A percentile compares a stretch with the other conserved stretches of the same genome.
phyloP scores from a whole-genome alignment of 805 yeast species.

The Hanseniaspora osmophila region DNA sequence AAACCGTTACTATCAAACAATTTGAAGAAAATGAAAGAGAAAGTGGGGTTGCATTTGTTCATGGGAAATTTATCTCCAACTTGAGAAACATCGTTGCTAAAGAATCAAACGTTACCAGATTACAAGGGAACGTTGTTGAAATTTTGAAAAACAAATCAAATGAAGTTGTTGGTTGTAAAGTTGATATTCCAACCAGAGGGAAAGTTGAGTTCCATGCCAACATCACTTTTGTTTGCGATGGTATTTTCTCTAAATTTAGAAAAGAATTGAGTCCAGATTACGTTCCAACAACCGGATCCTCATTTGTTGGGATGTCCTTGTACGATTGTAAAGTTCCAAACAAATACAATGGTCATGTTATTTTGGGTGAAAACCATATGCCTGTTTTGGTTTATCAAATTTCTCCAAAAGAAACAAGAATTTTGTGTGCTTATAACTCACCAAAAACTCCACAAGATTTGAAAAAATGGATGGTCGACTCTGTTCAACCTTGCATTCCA shows the following conservation, averaged over 20 bases:
- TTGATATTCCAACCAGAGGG: slow-evolving; percentile 31
- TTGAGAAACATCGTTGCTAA: slow-evolving; percentile 53
- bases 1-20: slow-evolving; percentile 32
- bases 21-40: slow-evolving; percentile 48
- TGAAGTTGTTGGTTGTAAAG: slow-evolving; percentile 66
- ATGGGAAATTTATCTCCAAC: slow-evolving; percentile 74
- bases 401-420: slow-evolving; percentile 68
- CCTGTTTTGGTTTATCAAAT: slow-evolving; percentile 86
- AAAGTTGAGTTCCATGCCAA: slow-evolving; percentile 38
- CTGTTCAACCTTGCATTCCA: slow-evolving; percentile 63
- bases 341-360: slow-evolving; percentile 75
- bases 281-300: slow-evolving; percentile 59
- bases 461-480: slow-evolving; percentile 40
- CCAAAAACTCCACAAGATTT: slow-evolving; percentile 59
- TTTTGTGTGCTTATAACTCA: slow-evolving; percentile 75
- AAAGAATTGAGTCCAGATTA: slow-evolving; percentile 48
- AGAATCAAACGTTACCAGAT: slow-evolving; percentile 61
- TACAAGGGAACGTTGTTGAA: slow-evolving; percentile 74
- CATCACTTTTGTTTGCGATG: slow-evolving; percentile 75
- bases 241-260: slow-evolving; percentile 86
- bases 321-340: slow-evolving; percentile 63
- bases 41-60: slow-evolving; percentile 80
- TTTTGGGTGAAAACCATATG: slow-evolving; percentile 62
- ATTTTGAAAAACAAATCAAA: slow-evolving; percentile 40
- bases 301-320: slow-evolving; percentile 75